A percentile compares a stretch with the other conserved stretches of the same genome.
phyloP scores from a whole-genome alignment of 202 grass and related monocot genomes.

The Carex arenaria region DNA sequence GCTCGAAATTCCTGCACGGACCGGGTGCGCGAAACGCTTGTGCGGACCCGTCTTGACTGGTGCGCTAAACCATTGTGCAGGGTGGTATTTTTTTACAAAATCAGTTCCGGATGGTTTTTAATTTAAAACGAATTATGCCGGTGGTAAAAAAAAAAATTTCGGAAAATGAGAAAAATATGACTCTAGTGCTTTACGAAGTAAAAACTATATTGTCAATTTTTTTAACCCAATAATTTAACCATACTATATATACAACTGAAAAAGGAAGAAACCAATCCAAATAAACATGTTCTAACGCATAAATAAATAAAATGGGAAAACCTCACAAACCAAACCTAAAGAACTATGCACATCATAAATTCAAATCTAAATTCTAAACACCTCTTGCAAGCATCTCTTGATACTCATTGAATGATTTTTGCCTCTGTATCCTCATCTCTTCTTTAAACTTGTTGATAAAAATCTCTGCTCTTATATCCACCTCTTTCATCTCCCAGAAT shows the following conservation, averaged over 20 bases:
- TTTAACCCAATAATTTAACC: neutral
- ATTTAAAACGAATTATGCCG: no score
- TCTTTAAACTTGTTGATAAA: constrained; percentile 87
- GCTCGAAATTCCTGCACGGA: no score
- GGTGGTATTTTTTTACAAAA: no score
- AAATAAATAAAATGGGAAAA: neutral
- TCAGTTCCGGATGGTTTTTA: no score
- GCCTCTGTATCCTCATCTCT: constrained; percentile 81
- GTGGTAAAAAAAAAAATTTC: no score
- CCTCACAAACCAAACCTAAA: neutral
- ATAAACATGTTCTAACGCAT: neutral
- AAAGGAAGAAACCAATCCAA: neutral
- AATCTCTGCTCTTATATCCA: constrained; percentile 69
- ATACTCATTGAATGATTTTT: constrained; percentile 51
- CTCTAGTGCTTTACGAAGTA: no score
- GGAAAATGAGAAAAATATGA: no score
- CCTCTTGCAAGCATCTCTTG: constrained; percentile 70
- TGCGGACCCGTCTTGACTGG: no score
- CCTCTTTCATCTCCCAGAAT: constrained; percentile 45
- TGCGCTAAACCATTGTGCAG: no score
- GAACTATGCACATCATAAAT: neutral
- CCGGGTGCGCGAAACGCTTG: no score
- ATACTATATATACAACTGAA: neutral
- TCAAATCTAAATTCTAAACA: neutral
- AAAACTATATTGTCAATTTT: no score